Evolutionary conservation across 2,329 filamentous ascomycete genomes (phyloP).

Genomic region (Aureobasidium melanogenum): DNA sequence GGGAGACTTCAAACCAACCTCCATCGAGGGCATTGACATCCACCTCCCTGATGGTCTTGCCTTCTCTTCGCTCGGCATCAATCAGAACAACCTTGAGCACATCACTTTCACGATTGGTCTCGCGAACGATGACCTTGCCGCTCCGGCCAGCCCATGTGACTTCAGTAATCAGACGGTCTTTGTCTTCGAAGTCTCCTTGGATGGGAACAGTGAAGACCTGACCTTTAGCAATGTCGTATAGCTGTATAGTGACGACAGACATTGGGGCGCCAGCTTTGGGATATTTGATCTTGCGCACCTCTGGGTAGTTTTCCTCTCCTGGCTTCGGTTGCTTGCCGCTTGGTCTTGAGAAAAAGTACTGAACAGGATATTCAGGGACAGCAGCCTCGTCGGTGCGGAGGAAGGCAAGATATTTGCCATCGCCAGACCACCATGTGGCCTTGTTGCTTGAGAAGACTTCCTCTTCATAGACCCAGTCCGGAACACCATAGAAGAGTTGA

Average conservation of each 20-base stretch:
- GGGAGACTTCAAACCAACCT: slow-evolving; percentile 93
- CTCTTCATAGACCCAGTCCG: slow-evolving; percentile 94
- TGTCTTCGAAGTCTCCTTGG: slow-evolving; percentile 65
- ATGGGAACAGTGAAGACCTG: slow-evolving; percentile 75
- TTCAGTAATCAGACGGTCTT: slow-evolving; percentile 84
- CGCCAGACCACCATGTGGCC: slow-evolving; percentile 91
- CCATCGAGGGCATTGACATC: slow-evolving; percentile 81
- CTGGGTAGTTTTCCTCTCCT: slow-evolving; percentile 82
- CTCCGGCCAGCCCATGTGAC: slow-evolving; percentile 75
- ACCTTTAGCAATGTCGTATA: slow-evolving; percentile 72
- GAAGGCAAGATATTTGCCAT: slow-evolving; percentile 84
- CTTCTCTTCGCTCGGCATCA: slow-evolving; percentile 63
- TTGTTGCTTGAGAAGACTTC: slow-evolving; percentile 73
- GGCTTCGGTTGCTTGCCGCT: slow-evolving; percentile 59
- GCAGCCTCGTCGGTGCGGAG: slow-evolving; percentile 86
- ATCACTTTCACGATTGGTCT: slow-evolving; percentile 92
- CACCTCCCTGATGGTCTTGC: slow-evolving; percentile 68
- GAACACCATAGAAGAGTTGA: slow-evolving; percentile 89
- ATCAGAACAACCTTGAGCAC: slow-evolving; percentile 80
- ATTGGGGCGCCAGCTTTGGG: slow-evolving; percentile 93
- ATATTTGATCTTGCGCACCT: slow-evolving; percentile 89
- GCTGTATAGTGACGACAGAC: slow-evolving; percentile 76
- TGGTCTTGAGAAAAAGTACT: slow-evolving; percentile 85
- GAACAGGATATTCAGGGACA: slow-evolving; percentile 84
- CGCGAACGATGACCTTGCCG: slow-evolving; percentile 72